These are phyloP conservation scores for Cryphonectria carpinicola DNA, from an alignment of 2,329 filamentous ascomycete species.

Conservation along the genomic window DNA sequence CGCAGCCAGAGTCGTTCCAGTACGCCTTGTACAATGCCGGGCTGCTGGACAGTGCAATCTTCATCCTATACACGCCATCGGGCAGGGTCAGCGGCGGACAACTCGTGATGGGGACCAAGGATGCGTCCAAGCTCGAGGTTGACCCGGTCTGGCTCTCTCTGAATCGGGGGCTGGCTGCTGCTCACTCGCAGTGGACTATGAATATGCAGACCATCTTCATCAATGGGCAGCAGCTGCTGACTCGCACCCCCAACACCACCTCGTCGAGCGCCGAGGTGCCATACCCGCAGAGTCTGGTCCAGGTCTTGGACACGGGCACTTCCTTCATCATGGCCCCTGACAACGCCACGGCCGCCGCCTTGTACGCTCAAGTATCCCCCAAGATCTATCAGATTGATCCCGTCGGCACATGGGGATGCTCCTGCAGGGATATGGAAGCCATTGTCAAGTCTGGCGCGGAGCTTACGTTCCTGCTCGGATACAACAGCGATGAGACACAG, in stretches of 20 bases:
- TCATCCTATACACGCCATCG: constrained; percentile 35
- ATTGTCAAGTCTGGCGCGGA: constrained; percentile 30
- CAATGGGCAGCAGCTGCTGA: constrained; percentile 30
- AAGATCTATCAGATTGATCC: constrained; percentile 37
- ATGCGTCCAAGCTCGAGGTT: constrained; percentile 34
- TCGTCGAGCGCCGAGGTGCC: background rate
- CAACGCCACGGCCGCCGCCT: constrained; percentile 33
- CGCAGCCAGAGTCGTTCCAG: constrained; percentile 30
- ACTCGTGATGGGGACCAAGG: constrained; percentile 38
- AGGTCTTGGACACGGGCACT: constrained; percentile 38
- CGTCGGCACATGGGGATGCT: constrained; percentile 39
- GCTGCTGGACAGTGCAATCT: constrained; percentile 33
- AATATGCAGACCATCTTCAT: constrained; percentile 33
- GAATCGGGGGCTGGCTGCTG: constrained; percentile 23
- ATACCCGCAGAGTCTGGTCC: constrained; percentile 25
- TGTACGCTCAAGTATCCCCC: constrained; percentile 37
- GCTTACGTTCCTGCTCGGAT: constrained; percentile 37
- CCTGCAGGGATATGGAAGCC: constrained; percentile 35
- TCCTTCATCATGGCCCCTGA: constrained; percentile 38
- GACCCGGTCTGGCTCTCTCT: constrained; percentile 33
- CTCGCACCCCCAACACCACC: constrained; percentile 19
- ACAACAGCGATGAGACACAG: constrained; percentile 23
- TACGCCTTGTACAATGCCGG: constrained; percentile 36
- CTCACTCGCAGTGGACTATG: constrained; percentile 32
- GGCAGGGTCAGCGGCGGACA: constrained; percentile 32